phyloP scores from a whole-genome alignment of 345 rosid genomes.

The Arabidopsis arenosa region DNA sequence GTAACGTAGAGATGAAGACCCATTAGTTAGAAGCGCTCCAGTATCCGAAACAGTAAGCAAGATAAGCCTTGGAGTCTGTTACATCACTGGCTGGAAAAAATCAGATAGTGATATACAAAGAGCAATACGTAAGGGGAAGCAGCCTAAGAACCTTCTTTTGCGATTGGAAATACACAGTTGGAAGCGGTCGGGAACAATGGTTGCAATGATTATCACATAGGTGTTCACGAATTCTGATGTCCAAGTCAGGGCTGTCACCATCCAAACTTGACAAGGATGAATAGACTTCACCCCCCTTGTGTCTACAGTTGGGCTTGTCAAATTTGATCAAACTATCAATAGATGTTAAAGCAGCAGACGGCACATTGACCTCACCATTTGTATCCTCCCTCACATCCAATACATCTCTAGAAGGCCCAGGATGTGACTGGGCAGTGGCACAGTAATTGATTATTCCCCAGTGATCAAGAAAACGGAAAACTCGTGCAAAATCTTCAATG shows the following conservation, averaged over 20 bases:
- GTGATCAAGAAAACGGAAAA: constrained; percentile 92
- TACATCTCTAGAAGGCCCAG: constrained; percentile 61
- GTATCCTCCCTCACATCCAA: constrained; percentile 81
- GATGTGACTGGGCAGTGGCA: constrained; percentile 54
- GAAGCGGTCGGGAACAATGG: constrained; percentile 79
- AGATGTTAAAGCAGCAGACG: constrained; percentile 90
- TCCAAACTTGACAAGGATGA: constrained; percentile 55
- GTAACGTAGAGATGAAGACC: constrained; percentile 44
- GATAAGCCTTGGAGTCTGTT: neutral
- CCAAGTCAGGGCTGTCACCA: constrained; percentile 76
- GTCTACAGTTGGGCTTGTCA: constrained; percentile 91
- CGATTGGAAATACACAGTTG: constrained; percentile 72
- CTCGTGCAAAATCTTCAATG: constrained; percentile 74
- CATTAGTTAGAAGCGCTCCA: constrained; percentile 22
- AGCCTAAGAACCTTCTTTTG: constrained; percentile 76
- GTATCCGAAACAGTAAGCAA: constrained; percentile 9
- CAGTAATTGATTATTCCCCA: constrained; percentile 98
- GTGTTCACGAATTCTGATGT: constrained; percentile 84
- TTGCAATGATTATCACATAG: constrained; percentile 77
- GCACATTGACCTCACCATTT: constrained; percentile 90
- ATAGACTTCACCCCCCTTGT: constrained; percentile 73
- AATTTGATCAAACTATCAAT: constrained; percentile 98
- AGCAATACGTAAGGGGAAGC: constrained; percentile 16
- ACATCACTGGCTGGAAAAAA: constrained; percentile 10
- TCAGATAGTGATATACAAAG: constrained; percentile 26